Conservation (phyloP, 2,329 filamentous ascomycete genomes). For the Amauroascus niger region DNA sequence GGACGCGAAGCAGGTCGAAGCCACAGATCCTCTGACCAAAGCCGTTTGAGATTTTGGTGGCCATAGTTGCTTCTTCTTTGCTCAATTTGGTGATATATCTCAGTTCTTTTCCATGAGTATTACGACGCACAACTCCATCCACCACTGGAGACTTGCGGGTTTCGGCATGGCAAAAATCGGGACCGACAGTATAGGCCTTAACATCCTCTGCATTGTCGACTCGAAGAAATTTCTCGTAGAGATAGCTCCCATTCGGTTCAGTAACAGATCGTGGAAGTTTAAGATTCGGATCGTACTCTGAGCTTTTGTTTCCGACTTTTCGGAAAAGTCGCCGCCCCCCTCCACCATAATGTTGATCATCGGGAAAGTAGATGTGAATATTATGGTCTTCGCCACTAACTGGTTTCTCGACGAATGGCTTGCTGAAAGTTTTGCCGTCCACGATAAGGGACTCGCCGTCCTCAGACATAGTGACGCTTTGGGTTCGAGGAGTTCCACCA, state of each 20-base stretch:
- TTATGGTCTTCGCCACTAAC: conserved; percentile 99
- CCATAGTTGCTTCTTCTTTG: conserved; percentile 72
- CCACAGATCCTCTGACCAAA: conserved; percentile 95
- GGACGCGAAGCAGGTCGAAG: conserved; percentile 82
- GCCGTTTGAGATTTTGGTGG: conserved; percentile 76
- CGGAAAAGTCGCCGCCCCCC: conserved; percentile 87
- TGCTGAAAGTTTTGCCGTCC: conserved; percentile 69
- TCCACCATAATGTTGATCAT: conserved; percentile 60
- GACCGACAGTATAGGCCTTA: conserved; percentile 94
- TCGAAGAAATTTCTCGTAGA: conserved; percentile 94
- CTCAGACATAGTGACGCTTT: conserved; percentile 75
- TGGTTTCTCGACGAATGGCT: conserved; percentile 97
- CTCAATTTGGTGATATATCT: conserved; percentile 84
- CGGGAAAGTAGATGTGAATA: conserved; percentile 94
- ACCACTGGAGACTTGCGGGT: conserved; percentile 96
- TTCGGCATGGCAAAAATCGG: conserved; percentile 88
- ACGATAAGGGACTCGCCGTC: conserved; percentile 81
- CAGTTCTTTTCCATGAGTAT: conserved; percentile 94
- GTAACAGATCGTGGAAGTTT: conserved; percentile 68
- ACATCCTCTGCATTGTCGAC: conserved; percentile 97
- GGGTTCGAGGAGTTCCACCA: conserved; percentile 47
- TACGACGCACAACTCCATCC: conserved; percentile 87
- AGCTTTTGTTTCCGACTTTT: conserved; percentile 98
- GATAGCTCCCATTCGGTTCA: conserved; percentile 72
- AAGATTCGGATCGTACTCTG: conserved; percentile 76